Conservation (phyloP, 2,329 filamentous ascomycete species). For the Aspergillus floridensis region DNA sequence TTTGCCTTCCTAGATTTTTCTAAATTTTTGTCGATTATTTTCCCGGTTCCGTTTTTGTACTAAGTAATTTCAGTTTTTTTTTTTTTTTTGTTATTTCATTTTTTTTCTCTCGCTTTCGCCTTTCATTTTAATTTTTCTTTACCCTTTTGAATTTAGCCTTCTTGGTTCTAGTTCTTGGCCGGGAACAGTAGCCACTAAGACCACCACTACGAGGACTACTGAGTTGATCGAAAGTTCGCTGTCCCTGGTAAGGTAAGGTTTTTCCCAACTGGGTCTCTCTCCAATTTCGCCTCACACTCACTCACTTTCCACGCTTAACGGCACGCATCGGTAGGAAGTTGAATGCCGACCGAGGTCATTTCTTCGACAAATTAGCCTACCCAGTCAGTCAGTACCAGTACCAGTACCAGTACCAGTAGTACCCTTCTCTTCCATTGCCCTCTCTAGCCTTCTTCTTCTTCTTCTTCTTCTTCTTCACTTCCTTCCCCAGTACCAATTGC, state of each 20-base stretch:
- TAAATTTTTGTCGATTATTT: neutral
- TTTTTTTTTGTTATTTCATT: constrained; percentile 5
- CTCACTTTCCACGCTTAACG: constrained; percentile 20
- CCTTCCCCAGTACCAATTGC: constrained; percentile 9
- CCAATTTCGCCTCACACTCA: constrained; percentile 13
- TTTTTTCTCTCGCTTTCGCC: neutral
- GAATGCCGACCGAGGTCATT: constrained; percentile 9
- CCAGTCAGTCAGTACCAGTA: too few species aligned
- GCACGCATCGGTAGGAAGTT: constrained; percentile 15
- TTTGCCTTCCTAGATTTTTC: constrained; percentile 6
- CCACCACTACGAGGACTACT: constrained; percentile 3
- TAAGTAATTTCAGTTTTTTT: constrained; percentile 6
- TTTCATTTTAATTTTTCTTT: neutral
- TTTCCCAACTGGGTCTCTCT: constrained; percentile 1
- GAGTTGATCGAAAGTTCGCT: neutral
- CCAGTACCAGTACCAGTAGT: too few species aligned
- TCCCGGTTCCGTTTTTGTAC: too few species aligned
- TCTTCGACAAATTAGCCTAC: constrained; percentile 6
- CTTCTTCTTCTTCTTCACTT: neutral
- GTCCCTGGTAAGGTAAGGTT: constrained; percentile 18
- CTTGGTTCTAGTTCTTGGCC: constrained; percentile 14
- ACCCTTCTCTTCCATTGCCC: constrained; percentile 4
- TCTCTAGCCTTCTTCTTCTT: constrained; percentile 11
- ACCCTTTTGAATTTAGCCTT: neutral
- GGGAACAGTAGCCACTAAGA: constrained; percentile 22